Base-by-base conservation (phyloP, 108 stramenopile species). In the Tribonema minus region DNA sequence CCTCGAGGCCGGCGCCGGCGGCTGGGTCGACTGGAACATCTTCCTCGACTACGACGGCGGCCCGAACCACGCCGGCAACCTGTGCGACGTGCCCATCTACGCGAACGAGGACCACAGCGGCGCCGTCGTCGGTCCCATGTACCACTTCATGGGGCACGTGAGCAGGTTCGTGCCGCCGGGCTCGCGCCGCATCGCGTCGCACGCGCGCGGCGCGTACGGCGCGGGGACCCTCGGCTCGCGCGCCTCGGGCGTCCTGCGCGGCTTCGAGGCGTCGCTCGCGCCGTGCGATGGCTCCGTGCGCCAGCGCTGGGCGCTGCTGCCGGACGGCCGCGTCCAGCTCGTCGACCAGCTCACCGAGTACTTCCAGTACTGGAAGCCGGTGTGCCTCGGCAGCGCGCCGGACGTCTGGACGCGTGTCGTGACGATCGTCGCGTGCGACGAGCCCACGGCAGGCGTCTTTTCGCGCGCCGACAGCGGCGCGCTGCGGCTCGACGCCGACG, bases 1-100 rank as follows among this genome's bases (percentile, higher is more conserved):
- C 84, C 80, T 97, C 74, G 91, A 90, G 38, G 91, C 90, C 46
- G 91, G 92, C 28, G 92, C 93, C 74, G 86, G 90, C 41, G 94
- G 92, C 2, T 93, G 93, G 89, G 20, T 54, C 20, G 46, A 54
- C 46, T 54, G 46, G 46, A 94, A 96, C 76, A 41, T 93, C 70
- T 67, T 95, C 84, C 90, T 79, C 25, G 36, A 23, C 59, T 59
- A 80, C 27, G 74, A 83, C 38, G 82, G 82, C 36, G 79, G 79
- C 3, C 82, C 82, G 2, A 83, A 83, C 71, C 82, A 83, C 79
- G 23, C n/a, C 12, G 46, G 94, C 5, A 97, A 97, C 76, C 62
- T 94, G 58, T 97, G 96, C 69, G 96, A 97, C 74, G 84, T 91
- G 36, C 85, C 92, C 5, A 71, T 97, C 2, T 20, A 80, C 37